A percentile compares a stretch with the other conserved stretches of the same genome.
These are phyloP conservation scores for Suillus hirtellus DNA, from an alignment of 768 basidiomycete genomes.

Conservation along the genomic window DNA sequence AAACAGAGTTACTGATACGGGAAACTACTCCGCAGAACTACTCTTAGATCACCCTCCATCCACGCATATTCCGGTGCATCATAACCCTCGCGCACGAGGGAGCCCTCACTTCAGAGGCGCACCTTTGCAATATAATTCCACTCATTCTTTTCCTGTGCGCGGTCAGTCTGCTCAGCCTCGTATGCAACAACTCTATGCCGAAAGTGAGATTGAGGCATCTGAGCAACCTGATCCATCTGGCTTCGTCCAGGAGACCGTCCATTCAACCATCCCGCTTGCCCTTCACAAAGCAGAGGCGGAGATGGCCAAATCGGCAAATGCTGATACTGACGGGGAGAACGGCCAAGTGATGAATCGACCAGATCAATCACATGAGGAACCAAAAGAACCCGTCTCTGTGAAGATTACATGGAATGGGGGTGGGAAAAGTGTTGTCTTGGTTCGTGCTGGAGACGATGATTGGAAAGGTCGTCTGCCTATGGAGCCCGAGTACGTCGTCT, in stretches of 20 bases:
- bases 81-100: constrained; percentile 34
- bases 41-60: constrained; percentile 44
- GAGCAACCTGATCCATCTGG: constrained; percentile 31
- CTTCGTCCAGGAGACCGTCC: constrained; percentile 59
- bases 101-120: constrained; percentile 37
- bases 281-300: constrained; percentile 40
- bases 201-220: constrained; percentile 33
- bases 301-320: constrained; percentile 18
- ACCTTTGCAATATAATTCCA: constrained; percentile 43
- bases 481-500: constrained; percentile 57
- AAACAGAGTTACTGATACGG: constrained; percentile 25
- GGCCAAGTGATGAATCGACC: constrained; percentile 24
- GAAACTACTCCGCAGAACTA: constrained; percentile 39
- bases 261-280: constrained; percentile 62
- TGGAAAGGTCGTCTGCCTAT: constrained; percentile 72
- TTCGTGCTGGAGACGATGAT: constrained; percentile 71
- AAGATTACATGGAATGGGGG: constrained; percentile 68
- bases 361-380: constrained; percentile 23
- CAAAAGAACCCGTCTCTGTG: constrained; percentile 38
- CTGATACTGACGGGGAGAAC: constrained; percentile 18
- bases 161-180: constrained; percentile 38
- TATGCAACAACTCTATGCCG: constrained; percentile 49
- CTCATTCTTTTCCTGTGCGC: constrained; percentile 40
- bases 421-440: constrained; percentile 63
- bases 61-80: constrained; percentile 42